Evolutionary conservation across 805 yeast genomes (phyloP).

Genomic region (Candida xyloterini): DNA sequence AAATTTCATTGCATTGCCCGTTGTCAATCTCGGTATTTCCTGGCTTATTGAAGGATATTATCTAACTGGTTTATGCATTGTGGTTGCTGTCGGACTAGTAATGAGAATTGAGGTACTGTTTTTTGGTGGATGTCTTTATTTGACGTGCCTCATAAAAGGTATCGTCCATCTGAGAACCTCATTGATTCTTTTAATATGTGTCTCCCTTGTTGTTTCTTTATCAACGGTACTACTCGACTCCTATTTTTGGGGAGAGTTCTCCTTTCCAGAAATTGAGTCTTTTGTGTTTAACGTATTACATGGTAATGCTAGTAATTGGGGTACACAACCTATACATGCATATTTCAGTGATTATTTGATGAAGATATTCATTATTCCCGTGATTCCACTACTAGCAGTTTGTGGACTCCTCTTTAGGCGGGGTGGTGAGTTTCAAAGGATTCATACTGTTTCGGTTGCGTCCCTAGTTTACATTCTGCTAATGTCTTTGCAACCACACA

Average conservation of each 20-base stretch:
- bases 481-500: conserved; percentile 83
- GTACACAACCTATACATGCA: conserved; percentile 67
- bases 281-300: conserved; percentile 72
- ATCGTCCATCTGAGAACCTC: conserved; percentile 36
- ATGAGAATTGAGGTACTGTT: conserved; percentile 72
- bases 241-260: conserved; percentile 61
- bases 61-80: conserved; percentile 46
- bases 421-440: conserved; percentile 26
- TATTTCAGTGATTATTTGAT: conserved; percentile 59
- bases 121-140: conserved; percentile 47
- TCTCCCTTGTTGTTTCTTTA: conserved; percentile 49
- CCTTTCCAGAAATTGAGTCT: conserved; percentile 70
- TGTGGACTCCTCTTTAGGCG: conserved; percentile 30
- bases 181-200: conserved; percentile 42
- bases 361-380: conserved; percentile 46
- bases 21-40: conserved; percentile 55
- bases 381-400: conserved; percentile 37
- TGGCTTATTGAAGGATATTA: conserved; percentile 47
- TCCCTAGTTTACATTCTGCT: conserved; percentile 53
- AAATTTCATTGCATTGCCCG: conserved; percentile 79
- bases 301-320: conserved; percentile 81
- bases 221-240: conserved; percentile 60
- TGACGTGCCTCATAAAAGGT: conserved; percentile 47
- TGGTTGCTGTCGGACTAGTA: conserved; percentile 62
- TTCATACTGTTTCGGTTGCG: conserved; percentile 49